Conservation (phyloP, 805 yeast genomes). For the Kodamaea lidongshanica region DNA sequence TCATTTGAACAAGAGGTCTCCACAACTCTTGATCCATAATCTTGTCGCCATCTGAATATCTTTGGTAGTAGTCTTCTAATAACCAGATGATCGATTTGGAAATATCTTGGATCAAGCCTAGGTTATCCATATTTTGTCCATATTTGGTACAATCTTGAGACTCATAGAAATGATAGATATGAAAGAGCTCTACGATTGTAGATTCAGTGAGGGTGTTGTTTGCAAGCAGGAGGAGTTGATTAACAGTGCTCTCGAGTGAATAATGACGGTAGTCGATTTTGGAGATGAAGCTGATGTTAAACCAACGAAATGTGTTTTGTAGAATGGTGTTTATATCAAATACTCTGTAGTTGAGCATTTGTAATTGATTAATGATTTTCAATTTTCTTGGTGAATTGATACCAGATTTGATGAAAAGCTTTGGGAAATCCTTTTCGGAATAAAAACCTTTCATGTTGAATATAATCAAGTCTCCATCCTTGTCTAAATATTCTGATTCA, state of each 20-base stretch:
- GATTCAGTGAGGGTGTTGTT: not conserved
- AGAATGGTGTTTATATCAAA: conserved; percentile 10
- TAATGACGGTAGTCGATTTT: conserved; percentile 3
- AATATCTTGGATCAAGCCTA: conserved; percentile 7
- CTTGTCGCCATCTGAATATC: not conserved
- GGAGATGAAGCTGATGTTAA: conserved; percentile 3
- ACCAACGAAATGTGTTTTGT: conserved; percentile 7
- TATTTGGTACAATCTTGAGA: conserved; percentile 5
- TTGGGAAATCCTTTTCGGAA: conserved; percentile 7
- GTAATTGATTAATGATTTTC: conserved; percentile 7
- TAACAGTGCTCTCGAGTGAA: conserved; percentile 5
- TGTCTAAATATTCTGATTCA: conserved; percentile 1
- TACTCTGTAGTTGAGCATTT: conserved; percentile 11
- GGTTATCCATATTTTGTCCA: conserved; percentile 6
- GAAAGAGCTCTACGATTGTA: conserved; percentile 4
- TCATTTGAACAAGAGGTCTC: conserved; percentile 10
- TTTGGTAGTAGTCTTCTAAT: conserved; percentile 7
- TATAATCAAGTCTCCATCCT: conserved; percentile 1
- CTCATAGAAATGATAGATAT: conserved; percentile 8
- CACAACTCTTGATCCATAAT: conserved; percentile 9
- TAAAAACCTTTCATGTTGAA: conserved; percentile 1
- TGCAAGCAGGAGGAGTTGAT: conserved; percentile 2
- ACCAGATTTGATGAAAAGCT: conserved; percentile 11
- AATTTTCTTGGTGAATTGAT: conserved; percentile 10
- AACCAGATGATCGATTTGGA: conserved; percentile 7